Evolutionary conservation across 1,284 basidiomycete genomes (phyloP).

Genomic region (Pseudozyma sp.): DNA sequence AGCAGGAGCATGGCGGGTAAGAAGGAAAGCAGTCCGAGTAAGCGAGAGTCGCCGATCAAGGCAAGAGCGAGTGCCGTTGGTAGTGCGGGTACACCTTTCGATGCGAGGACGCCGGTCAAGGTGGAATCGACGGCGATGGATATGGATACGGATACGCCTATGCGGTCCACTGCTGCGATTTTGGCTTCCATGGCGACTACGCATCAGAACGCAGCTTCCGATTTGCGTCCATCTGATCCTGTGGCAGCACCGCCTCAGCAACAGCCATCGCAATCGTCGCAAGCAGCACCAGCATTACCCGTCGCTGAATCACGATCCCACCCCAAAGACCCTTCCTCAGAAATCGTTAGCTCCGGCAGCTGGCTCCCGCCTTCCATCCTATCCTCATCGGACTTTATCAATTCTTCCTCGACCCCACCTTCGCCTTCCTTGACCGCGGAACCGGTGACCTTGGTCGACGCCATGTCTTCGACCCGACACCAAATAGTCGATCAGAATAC

Average conservation of each 20-base stretch:
- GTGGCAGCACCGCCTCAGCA: not conserved
- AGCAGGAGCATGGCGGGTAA: constrained; percentile 7
- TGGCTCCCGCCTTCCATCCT: not conserved
- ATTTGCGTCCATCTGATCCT: not conserved
- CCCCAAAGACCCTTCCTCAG: not conserved
- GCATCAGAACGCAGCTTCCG: not conserved
- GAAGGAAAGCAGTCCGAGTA: constrained; percentile 14
- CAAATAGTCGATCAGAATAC: constrained; percentile 26
- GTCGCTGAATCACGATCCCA: no score
- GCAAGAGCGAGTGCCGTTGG: not conserved
- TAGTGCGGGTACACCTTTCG: not conserved
- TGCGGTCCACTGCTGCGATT: not conserved
- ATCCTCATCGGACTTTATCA: not conserved
- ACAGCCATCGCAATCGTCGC: not conserved
- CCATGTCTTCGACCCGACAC: constrained; percentile 13
- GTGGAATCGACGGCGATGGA: not conserved
- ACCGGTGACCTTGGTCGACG: constrained; percentile 30
- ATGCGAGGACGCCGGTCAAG: constrained; percentile 5
- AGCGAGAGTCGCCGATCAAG: constrained; percentile 25
- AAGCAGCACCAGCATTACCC: not conserved
- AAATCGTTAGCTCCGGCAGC: not conserved
- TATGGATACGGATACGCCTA: constrained; percentile 27
- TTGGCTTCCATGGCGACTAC: not conserved
- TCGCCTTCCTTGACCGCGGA: constrained; percentile 9
- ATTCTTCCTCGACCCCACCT: not conserved